Percentiles rank a stretch among this genome's conserved stretches.
Conservation (phyloP, 352 stramenopile species). For the Peronosclerospora sorghi region DNA sequence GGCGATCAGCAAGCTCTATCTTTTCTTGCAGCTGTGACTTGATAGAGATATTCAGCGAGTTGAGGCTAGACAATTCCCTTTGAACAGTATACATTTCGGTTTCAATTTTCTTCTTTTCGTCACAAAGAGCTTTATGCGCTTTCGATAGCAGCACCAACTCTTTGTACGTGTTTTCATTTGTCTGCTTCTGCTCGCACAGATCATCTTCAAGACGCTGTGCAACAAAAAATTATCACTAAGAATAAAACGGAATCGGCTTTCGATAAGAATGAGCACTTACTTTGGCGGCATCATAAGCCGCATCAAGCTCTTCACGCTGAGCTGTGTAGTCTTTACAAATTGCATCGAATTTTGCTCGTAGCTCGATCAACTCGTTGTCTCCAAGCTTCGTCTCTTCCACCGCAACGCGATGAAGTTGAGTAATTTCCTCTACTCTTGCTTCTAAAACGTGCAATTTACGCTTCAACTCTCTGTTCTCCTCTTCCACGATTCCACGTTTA, state of each 20-base stretch:
- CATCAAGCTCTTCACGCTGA: constrained; percentile 47
- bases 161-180: constrained; percentile 64
- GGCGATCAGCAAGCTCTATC: constrained; percentile 43
- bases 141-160: constrained; percentile 73
- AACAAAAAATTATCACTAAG: neutral
- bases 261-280: constrained; percentile 7
- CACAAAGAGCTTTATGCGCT: constrained; percentile 52
- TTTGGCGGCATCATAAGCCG: constrained; percentile 38
- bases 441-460: constrained; percentile 71
- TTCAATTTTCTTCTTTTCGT: constrained; percentile 45
- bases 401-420: constrained; percentile 43
- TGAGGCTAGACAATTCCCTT: constrained; percentile 38
- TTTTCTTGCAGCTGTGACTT: constrained; percentile 52
- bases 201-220: constrained; percentile 48
- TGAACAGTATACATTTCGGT: constrained; percentile 35
- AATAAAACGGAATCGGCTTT: neutral
- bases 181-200: constrained; percentile 38
- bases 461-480: constrained; percentile 69
- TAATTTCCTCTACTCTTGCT: constrained; percentile 63
- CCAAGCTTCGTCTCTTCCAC: constrained; percentile 51
- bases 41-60: constrained; percentile 48
- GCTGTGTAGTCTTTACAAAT: constrained; percentile 59
- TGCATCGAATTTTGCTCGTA: constrained; percentile 53
- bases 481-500: constrained; percentile 44
- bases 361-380: constrained; percentile 38